phyloP scores from a whole-genome alignment of 2,329 filamentous ascomycete species.

The Xylariaceae sp. region DNA sequence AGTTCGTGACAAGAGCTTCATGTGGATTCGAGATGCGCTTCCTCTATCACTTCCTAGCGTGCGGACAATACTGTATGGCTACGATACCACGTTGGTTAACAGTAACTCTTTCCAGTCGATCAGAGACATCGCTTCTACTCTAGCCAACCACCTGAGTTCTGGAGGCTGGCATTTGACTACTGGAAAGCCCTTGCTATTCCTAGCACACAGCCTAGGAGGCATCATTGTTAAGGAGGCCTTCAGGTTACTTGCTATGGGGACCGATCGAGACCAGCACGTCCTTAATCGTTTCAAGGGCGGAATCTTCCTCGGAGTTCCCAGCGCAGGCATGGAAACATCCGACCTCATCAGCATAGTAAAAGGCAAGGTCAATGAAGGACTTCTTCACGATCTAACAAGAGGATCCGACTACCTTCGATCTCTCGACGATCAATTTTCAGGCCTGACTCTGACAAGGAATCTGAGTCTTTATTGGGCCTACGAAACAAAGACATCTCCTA shows the following conservation, averaged over 20 bases:
- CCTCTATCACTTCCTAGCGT: constrained; percentile 8
- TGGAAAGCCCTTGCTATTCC: constrained; percentile 18
- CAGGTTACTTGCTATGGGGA: constrained; percentile 5
- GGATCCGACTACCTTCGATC: constrained; percentile 8
- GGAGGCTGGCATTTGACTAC: constrained; percentile 7
- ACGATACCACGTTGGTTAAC: constrained; percentile 16
- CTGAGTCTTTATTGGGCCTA: constrained; percentile 17
- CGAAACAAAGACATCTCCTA: constrained; percentile 19
- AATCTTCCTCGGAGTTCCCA: constrained; percentile 22
- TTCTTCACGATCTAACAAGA: constrained; percentile 10
- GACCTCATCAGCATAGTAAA: constrained; percentile 15
- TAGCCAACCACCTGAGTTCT: constrained; percentile 14
- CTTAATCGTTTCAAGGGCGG: constrained; percentile 10
- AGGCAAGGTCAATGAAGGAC: constrained; percentile 11
- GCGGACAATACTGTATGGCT: constrained; percentile 20
- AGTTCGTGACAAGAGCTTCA: constrained; percentile 16
- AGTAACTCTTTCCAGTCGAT: constrained; percentile 21
- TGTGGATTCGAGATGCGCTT: constrained; percentile 24
- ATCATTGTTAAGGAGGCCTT: constrained; percentile 21
- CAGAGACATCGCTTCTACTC: constrained; percentile 12
- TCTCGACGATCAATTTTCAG: constrained; percentile 14
- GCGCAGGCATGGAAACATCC: constrained; percentile 15
- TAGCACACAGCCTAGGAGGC: constrained; percentile 24
- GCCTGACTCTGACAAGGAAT: constrained; percentile 1
- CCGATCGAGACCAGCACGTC: not conserved